Percentiles rank a stretch among this genome's conserved stretches.
These are phyloP conservation scores for Caryocar brasiliense DNA, from an alignment of 441 rosid genomes.

Conservation along the genomic window DNA sequence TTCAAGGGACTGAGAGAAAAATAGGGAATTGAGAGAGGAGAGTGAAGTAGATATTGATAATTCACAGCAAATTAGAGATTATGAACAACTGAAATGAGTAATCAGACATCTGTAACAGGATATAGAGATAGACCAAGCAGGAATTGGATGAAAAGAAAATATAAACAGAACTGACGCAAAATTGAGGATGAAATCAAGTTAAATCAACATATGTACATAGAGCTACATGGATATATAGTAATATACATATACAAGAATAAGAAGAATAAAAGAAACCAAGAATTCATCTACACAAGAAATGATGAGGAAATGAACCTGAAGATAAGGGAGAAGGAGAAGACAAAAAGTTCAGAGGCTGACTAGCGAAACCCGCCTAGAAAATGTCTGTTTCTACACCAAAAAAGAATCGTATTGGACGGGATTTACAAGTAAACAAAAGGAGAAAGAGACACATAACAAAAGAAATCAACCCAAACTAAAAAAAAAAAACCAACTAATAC, in stretches of 20 bases:
- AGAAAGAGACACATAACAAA: neutral
- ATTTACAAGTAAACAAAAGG: neutral
- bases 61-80: neutral
- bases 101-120: too few species aligned
- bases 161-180: too few species aligned
- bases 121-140: too few species aligned
- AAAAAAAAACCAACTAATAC: neutral
- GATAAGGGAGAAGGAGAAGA: neutral
- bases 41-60: too few species aligned
- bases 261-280: neutral
- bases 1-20: neutral
- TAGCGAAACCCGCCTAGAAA: too few species aligned
- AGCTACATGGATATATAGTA: too few species aligned
- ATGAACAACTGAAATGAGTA: neutral
- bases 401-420: constrained; percentile 5
- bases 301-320: constrained; percentile 12
- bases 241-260: neutral
- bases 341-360: neutral
- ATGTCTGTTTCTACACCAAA: neutral
- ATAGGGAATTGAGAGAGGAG: neutral
- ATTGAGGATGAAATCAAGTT: neutral
- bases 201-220: too few species aligned
- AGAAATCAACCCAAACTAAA: too few species aligned
- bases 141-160: too few species aligned
- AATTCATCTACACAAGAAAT: constrained; percentile 5